phyloP scores from a whole-genome alignment of 805 yeast genomes.

The Saturnispora mendoncae region DNA sequence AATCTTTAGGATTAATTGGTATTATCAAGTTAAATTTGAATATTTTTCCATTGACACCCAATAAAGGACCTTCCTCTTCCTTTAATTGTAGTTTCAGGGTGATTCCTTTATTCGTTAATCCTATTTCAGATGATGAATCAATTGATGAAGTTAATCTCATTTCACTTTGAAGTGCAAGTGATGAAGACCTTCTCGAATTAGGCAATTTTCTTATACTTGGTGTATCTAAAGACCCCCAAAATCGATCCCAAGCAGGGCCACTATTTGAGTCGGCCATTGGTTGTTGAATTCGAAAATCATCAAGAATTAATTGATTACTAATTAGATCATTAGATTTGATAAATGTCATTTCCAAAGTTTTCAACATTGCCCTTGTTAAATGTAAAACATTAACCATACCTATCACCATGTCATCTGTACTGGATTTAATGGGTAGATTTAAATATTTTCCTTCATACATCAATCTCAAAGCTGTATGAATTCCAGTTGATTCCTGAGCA shows the following conservation, averaged over 20 bases:
- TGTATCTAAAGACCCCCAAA: slow-evolving; percentile 21
- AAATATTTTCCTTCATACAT: slow-evolving; percentile 41
- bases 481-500: slow-evolving; percentile 32
- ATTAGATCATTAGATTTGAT: too few species aligned
- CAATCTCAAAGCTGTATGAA: slow-evolving; percentile 36
- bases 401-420: slow-evolving; percentile 26
- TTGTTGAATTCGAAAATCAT: too few species aligned
- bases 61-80: slow-evolving; percentile 14
- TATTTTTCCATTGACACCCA: slow-evolving; percentile 18
- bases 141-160: too few species aligned
- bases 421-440: slow-evolving; percentile 35
- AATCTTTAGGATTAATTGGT: slow-evolving; percentile 7
- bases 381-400: slow-evolving; percentile 38
- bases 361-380: slow-evolving; percentile 33
- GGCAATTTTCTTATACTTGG: too few species aligned
- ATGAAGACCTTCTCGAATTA: too few species aligned
- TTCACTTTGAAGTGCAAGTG: too few species aligned
- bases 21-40: slow-evolving; percentile 20
- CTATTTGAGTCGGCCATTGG: slow-evolving; percentile 15
- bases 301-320: too few species aligned
- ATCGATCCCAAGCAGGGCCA: slow-evolving; percentile 27
- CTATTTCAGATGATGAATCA: slow-evolving; percentile 6
- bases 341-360: slow-evolving; percentile 27
- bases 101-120: too few species aligned
- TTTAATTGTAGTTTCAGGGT: slow-evolving; percentile 16